Evolutionary conservation across 2,329 filamentous ascomycete genomes (phyloP), one percentile per base, ranked within the genome.

Genomic region (Aspergillus sp.): DNA sequence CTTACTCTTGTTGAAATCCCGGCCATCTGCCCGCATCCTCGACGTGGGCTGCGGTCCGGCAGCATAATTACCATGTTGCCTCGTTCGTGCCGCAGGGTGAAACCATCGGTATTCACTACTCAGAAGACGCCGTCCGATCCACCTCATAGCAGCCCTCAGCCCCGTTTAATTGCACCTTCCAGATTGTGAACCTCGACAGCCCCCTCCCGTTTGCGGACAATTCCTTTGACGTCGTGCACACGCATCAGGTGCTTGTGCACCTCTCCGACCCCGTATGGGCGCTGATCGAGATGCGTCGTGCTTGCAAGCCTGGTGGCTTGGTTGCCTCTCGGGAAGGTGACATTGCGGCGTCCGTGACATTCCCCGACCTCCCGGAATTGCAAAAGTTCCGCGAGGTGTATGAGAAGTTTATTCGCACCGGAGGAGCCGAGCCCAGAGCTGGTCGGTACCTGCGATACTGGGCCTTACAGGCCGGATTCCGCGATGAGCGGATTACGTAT

Each of bases 161-260:
- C 26, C 53, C 4, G 48, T 50, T 1, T 1, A 38, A 71, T 6
- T 49, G 46, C 9, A 70, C 70, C 45, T 51, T 69, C 9, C 53
- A 52, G 1, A 71, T 70, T 45, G 54, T 58, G 19, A 51, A 56
- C 12, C 65, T 63, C 8, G 64, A 71, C 63, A 73, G 72, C 50
- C 52, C 57, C 10, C 65, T 76, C 44, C 48, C 63, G 2, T 73
- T 69, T 40, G 51, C 65, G 2, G 73, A 80, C 46, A 66, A 65
- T 29, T 58, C 66, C 2, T 83, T 82, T 51, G 80, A 83, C 53
- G 60, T 83, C n/a, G 78, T 82, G 5, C 75, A 77, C 54, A 73
- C 72, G 27, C 76, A 80, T 54, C 78, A 82, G 56, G 73, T 82
- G 3, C 65, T 83, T 7, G 71, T 75, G 52, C 80, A 83, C 59